Conservation (phyloP, 495 filamentous ascomycete species). For the Trichoderma orchidacearum region DNA sequence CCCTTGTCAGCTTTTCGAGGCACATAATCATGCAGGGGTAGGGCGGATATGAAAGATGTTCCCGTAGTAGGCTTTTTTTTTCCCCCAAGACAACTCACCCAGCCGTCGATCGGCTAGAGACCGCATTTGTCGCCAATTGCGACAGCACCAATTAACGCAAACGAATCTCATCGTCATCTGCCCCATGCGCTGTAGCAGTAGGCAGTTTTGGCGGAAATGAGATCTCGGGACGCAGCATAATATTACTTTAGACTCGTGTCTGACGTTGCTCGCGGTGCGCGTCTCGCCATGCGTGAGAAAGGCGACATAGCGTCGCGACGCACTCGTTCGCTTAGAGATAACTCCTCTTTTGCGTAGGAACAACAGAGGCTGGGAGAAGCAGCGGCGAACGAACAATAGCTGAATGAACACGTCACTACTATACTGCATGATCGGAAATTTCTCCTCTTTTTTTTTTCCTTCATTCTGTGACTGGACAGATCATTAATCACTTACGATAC, state of each 20-base stretch:
- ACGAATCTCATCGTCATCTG: too few species aligned
- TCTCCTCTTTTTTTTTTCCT: too few species aligned
- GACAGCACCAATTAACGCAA: not conserved
- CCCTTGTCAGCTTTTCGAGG: not conserved
- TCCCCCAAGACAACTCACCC: not conserved
- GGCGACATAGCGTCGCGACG: not conserved
- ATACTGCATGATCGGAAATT: too few species aligned
- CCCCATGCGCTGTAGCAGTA: too few species aligned
- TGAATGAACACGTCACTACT: too few species aligned
- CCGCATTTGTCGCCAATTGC: not conserved
- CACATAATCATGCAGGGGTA: not conserved
- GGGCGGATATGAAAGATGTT: not conserved
- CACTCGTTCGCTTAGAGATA: not conserved
- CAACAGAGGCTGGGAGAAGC: too few species aligned
- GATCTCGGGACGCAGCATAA: not conserved
- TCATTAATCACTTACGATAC: too few species aligned
- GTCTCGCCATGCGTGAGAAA: not conserved
- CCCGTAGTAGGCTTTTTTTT: not conserved
- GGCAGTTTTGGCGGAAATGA: too few species aligned
- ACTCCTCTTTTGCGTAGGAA: not conserved
- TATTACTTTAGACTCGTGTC: too few species aligned
- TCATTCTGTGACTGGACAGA: too few species aligned
- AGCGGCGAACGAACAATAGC: too few species aligned
- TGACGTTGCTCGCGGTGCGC: too few species aligned
- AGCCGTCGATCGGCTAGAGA: not conserved